phyloP scores from a whole-genome alignment of 768 basidiomycete genomes.

The Lyophyllum shimeji region DNA sequence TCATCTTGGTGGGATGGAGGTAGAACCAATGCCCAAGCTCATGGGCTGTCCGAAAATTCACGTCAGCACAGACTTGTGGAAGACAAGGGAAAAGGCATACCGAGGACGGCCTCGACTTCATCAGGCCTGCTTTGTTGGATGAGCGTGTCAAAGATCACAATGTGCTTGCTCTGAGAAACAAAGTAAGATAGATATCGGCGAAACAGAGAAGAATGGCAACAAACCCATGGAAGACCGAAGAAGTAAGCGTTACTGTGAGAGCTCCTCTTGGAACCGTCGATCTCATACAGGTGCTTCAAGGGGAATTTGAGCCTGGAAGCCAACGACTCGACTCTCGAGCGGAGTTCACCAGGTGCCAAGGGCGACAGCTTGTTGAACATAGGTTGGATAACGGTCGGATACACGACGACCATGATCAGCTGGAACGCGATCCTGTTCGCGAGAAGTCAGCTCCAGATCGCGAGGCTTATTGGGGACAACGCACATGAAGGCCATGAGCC shows the following conservation, averaged over 20 bases:
- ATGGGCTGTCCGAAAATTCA: slow-evolving; percentile 59
- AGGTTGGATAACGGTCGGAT: slow-evolving; percentile 89
- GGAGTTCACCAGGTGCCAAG: slow-evolving; percentile 73
- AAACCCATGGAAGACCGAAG: slow-evolving; percentile 92
- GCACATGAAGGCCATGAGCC: slow-evolving; percentile 91
- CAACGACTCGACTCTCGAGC: slow-evolving; percentile 72
- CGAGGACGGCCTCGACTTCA: slow-evolving; percentile 96
- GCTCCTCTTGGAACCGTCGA: slow-evolving; percentile 94
- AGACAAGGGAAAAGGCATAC: slow-evolving; percentile 23
- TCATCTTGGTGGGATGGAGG: slow-evolving; percentile 86
- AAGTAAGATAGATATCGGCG: not conserved
- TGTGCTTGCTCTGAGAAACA: slow-evolving; percentile 73
- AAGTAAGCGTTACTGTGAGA: slow-evolving; percentile 99
- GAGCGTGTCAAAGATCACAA: slow-evolving; percentile 96
- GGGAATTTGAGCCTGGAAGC: slow-evolving; percentile 89
- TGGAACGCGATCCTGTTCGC: slow-evolving; percentile 72
- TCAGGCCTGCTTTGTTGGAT: slow-evolving; percentile 89
- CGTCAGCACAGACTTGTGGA: not conserved
- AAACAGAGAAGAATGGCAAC: slow-evolving; percentile 9
- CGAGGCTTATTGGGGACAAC: slow-evolving; percentile 24
- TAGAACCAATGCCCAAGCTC: slow-evolving; percentile 97
- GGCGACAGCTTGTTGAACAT: slow-evolving; percentile 97
- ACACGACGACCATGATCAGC: slow-evolving; percentile 77
- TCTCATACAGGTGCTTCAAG: slow-evolving; percentile 91
- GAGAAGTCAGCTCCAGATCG: not conserved